Base-by-base conservation (phyloP, 495 filamentous ascomycete species). In the Podospora pseudoanserina region DNA sequence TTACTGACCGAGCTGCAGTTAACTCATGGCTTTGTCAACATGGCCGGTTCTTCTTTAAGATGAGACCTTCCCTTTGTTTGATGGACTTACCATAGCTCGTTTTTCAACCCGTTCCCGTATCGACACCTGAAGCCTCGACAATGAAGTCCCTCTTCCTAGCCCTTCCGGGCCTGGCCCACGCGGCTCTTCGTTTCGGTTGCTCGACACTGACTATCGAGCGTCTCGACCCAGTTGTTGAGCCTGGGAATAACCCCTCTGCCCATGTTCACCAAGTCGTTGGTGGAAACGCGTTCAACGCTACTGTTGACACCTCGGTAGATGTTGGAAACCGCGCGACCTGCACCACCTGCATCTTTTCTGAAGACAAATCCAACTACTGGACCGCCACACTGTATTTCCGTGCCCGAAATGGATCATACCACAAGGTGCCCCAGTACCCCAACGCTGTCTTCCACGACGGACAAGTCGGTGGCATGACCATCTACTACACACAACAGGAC, bases 151-250 rank as follows among this genome's bases (percentile, higher is more conserved):
- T 39, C 3, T 7, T 23, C 27, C n/a, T 79, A 67, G 70, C 78
- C 20, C 73, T 74, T 64, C 69, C 72, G 63, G 80, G 75, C 70
- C 69, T 77, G 15, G 74, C 76, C 44, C 74, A 81, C 44, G 82
- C 81, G 20, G 78, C 76, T 18, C 76, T 81, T 70, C 79, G 80
- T 34, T 84, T 84, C 67, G 80, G 79, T 64, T 84, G 82, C 70
- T 79, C 80, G 20, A 79, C 75, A 1, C 72, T 84, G 53, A 79
- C 76, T 23, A 71, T 84, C 62, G 81, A 84, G 66, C 79, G 82
- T 18, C 70, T 84, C 30, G 80, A 80, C 66, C 79, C 81, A 15
- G 66, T 77, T 5, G 75, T 77, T 28, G 61, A 63, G 26, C 75
- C 75, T 18, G 73, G 75, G 5, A 4, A 32, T 0, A 9, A 53